Conservation (phyloP, 2,329 filamentous ascomycete genomes). For the Arthrobotrys sinensis region DNA sequence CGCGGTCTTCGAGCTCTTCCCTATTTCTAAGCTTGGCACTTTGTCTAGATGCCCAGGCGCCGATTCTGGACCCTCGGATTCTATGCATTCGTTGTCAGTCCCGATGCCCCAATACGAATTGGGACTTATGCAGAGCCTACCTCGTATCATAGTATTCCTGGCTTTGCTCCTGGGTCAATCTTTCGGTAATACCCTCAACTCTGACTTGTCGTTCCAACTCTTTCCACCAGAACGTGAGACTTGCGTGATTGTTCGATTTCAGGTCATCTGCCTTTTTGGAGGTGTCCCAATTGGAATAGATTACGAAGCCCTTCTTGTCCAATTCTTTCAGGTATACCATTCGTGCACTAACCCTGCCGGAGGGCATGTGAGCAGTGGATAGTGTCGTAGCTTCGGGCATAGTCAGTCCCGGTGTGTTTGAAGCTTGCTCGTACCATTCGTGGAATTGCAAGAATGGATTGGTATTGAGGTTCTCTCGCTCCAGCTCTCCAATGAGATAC, state of each 20-base stretch:
- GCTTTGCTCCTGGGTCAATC: slow-evolving; percentile 80
- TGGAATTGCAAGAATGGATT: slow-evolving; percentile 88
- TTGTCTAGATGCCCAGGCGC: slow-evolving; percentile 94
- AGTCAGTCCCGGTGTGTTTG: slow-evolving; percentile 72
- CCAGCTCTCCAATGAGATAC: slow-evolving; percentile 79
- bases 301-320: slow-evolving; percentile 84
- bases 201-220: slow-evolving; percentile 89
- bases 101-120: neutral
- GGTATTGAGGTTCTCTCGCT: slow-evolving; percentile 74
- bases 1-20: slow-evolving; percentile 81
- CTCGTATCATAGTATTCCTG: slow-evolving; percentile 78
- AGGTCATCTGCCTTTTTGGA: slow-evolving; percentile 79
- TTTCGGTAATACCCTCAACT: slow-evolving; percentile 82
- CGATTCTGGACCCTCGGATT: slow-evolving; percentile 85
- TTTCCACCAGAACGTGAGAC: slow-evolving; percentile 92
- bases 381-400: slow-evolving; percentile 92
- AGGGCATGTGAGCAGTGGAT: slow-evolving; percentile 86
- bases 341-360: slow-evolving; percentile 85
- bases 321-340: slow-evolving; percentile 97
- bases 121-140: slow-evolving; percentile 43
- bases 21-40: slow-evolving; percentile 82
- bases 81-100: slow-evolving; percentile 73
- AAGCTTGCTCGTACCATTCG: slow-evolving; percentile 85
- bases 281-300: slow-evolving; percentile 94
- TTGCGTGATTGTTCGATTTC: slow-evolving; percentile 80